Evolutionary conservation across 2,329 filamentous ascomycete species (phyloP), one percentile per base, ranked within the genome.

Genomic region (Pestalotiopsis sp.): DNA sequence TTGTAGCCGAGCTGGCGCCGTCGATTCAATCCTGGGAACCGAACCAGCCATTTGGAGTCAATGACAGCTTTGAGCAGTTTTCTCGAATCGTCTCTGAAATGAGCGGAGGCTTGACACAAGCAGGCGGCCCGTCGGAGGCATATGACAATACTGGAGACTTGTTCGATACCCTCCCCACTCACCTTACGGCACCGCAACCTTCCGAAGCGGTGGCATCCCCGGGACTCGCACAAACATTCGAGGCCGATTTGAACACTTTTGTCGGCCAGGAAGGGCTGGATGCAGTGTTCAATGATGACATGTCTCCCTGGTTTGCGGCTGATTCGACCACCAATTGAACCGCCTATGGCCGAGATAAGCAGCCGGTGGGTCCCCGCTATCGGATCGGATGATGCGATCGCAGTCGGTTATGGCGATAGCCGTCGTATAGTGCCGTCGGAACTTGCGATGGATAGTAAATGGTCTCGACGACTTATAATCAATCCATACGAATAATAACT

Each of bases 21-120:
- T 68, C 67, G 20, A 62, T 61, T 12, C 61, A 68, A 13, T 57
- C 41, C 6, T 68, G 64, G 49, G 67, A 68, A n/a, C 23, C 58
- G 3, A 66, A 68, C 38, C 41, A 41, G 31, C 67, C 67, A 20
- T 66, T 68, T 49, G 67, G 65, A 20, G 67, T 68, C 52, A 23
- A 65, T 20, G 49, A 66, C 56, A 68, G 67, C 41, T 68, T 68
- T 52, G 67, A 68, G 62, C 61, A 68, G 49, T 68, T 68, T 31
- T 68, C 67, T 2, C 67, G 66, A 12, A 68, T 68, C 49, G 66
- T 68, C 31, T 39, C 67, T 27, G 67, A 68, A 4, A 68, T 68
- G 67, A 68, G 45, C 27, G 67, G 67, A 14, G 41, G 62, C 7
- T 6, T 65, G n/a, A 23, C 38, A 14, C 20, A 52, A 49, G 17